Evolutionary conservation across 106 monocot species (phyloP).

Genomic region (Dendrobium catenatum): DNA sequence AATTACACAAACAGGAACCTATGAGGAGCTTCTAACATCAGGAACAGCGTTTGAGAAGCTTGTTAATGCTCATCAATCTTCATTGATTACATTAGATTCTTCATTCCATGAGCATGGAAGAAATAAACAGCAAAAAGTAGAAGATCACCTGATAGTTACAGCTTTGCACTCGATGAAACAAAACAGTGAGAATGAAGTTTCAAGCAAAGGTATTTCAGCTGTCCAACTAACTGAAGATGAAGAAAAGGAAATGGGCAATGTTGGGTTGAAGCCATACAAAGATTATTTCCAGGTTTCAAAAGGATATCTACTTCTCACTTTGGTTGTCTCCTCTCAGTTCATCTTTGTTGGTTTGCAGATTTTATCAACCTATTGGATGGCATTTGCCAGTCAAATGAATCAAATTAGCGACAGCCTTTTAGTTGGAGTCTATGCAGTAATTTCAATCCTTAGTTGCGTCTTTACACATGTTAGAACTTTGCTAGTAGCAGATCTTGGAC

Average conservation of each 20-base stretch:
- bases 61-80: constrained; percentile 71
- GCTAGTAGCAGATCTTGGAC: constrained; percentile 47
- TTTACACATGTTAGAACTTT: constrained; percentile 44
- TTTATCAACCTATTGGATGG: constrained; percentile 68
- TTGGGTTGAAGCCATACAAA: constrained; percentile 56
- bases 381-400: constrained; percentile 38
- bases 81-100: constrained; percentile 42
- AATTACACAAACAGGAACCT: constrained; percentile 64
- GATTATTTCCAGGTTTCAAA: constrained; percentile 53
- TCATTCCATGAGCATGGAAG: constrained; percentile 7
- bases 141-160: background rate
- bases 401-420: constrained; percentile 23
- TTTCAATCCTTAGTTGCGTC: constrained; percentile 47
- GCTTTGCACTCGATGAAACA: constrained; percentile 2
- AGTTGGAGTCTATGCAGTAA: constrained; percentile 47
- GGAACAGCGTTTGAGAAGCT: constrained; percentile 79
- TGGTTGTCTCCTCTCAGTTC: constrained; percentile 29
- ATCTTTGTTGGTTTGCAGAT: constrained; percentile 50
- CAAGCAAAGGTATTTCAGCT: constrained; percentile 6
- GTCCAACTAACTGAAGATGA: constrained; percentile 67
- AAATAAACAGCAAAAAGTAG: background rate
- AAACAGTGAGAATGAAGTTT: constrained; percentile 33
- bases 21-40: constrained; percentile 46
- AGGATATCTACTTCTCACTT: constrained; percentile 21
- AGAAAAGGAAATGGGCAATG: constrained; percentile 55